Conservation (phyloP, 2,329 filamentous ascomycete genomes). For the Onygenales sp. region DNA sequence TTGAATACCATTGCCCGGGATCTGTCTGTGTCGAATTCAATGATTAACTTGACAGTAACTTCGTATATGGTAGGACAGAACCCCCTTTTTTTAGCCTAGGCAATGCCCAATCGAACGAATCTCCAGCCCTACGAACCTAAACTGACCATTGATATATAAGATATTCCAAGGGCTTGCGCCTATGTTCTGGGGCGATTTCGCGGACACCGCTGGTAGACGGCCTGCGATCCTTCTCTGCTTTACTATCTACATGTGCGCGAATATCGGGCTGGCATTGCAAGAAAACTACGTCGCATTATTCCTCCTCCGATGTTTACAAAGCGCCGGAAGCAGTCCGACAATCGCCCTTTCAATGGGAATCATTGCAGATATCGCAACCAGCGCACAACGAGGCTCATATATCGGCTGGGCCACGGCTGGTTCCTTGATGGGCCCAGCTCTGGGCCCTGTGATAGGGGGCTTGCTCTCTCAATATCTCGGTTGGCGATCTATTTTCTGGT, state of each 20-base stretch:
- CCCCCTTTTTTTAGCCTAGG: neutral
- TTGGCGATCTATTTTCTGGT: conserved; percentile 64
- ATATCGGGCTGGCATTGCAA: conserved; percentile 52
- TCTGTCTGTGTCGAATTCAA: conserved; percentile 31
- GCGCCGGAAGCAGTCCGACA: conserved; percentile 56
- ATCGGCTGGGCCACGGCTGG: conserved; percentile 58
- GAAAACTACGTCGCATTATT: conserved; percentile 49
- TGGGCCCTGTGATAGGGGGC: conserved; percentile 56
- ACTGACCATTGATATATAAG: conserved; percentile 25
- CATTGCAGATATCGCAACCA: conserved; percentile 61
- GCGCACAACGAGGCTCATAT: conserved; percentile 61
- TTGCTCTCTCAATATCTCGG: conserved; percentile 53
- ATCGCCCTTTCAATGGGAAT: conserved; percentile 63
- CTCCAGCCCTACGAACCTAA: conserved; percentile 2
- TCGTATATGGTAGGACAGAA: conserved; percentile 33
- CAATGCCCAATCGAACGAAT: neutral
- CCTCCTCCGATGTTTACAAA: conserved; percentile 54
- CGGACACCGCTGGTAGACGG: conserved; percentile 51
- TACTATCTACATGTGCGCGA: conserved; percentile 47
- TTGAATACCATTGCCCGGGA: conserved; percentile 27
- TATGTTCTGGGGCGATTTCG: conserved; percentile 52
- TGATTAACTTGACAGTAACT: conserved; percentile 43
- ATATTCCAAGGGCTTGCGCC: conserved; percentile 55
- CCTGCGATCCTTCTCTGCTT: conserved; percentile 53
- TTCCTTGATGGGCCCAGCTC: conserved; percentile 39